Percentiles rank a stretch among this genome's conserved stretches.
Evolutionary conservation across 1,284 basidiomycete genomes (phyloP).

Genomic region (Fomitopsis schrenkii): DNA sequence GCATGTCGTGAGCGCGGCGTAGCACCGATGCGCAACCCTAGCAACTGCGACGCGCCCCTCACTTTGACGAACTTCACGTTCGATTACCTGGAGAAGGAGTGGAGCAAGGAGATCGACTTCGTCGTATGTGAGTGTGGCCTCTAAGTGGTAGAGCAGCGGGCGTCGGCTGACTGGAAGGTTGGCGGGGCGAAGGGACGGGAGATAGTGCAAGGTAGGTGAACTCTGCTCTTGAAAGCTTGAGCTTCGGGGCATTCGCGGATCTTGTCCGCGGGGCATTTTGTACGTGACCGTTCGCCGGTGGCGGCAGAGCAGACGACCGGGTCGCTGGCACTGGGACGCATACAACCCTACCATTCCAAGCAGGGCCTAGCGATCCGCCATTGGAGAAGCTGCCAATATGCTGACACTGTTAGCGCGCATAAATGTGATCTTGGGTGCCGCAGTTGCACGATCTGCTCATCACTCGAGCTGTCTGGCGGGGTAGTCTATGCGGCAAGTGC

Average conservation of each 20-base stretch:
- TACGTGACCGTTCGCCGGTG: background rate
- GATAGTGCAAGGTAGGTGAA: constrained; percentile 77
- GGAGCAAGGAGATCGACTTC: constrained; percentile 86
- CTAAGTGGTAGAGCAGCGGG: background rate
- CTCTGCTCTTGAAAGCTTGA: background rate
- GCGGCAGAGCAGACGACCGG: background rate
- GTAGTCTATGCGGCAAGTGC: background rate
- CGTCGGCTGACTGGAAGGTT: background rate
- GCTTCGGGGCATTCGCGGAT: background rate
- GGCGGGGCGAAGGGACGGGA: constrained; percentile 70
- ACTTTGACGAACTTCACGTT: constrained; percentile 78
- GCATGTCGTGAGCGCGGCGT: background rate
- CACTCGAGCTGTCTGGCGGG: background rate
- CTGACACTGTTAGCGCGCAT: background rate
- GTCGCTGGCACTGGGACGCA: background rate
- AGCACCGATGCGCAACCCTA: constrained; percentile 27
- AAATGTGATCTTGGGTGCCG: background rate
- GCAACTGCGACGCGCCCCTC: constrained; percentile 85
- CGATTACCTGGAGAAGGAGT: constrained; percentile 76
- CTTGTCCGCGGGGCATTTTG: background rate
- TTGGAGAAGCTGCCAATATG: background rate
- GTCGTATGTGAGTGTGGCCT: constrained; percentile 63
- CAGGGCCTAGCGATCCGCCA: background rate
- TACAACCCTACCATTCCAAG: background rate
- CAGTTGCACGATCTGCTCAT: background rate